Percentiles rank a stretch among this genome's conserved stretches.
These are phyloP conservation scores for Ceratobasidium sp. DNA, from an alignment of 1,284 basidiomycete species.

Conservation along the genomic window DNA sequence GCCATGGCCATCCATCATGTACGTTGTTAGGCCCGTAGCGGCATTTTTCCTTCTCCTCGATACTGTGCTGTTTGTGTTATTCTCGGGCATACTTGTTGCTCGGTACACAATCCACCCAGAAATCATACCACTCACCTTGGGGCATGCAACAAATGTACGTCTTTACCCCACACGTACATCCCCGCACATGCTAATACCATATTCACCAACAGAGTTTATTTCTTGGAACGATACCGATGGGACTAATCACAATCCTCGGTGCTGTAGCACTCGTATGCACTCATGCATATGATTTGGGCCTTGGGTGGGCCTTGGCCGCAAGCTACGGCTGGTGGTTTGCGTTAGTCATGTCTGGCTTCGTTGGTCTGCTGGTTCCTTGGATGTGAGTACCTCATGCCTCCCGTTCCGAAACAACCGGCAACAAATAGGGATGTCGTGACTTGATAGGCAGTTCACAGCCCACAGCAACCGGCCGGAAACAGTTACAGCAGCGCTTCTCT, in stretches of 20 bases:
- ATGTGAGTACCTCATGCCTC: background rate
- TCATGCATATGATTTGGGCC: conserved; percentile 27
- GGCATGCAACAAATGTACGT: conserved; percentile 40
- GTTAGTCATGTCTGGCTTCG: conserved; percentile 38
- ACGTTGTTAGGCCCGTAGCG: conserved; percentile 35
- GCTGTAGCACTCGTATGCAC: conserved; percentile 36
- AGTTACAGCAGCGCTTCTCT: conserved; percentile 36
- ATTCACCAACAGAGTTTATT: conserved; percentile 20
- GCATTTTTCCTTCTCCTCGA: conserved; percentile 37
- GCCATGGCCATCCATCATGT: conserved; percentile 40
- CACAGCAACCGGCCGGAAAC: conserved; percentile 43
- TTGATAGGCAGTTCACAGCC: conserved; percentile 35
- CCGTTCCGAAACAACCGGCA: background rate
- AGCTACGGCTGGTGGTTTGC: conserved; percentile 44
- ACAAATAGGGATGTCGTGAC: background rate
- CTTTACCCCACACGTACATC: background rate
- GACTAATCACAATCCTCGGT: conserved; percentile 39
- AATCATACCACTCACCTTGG: conserved; percentile 33
- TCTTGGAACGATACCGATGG: conserved; percentile 43
- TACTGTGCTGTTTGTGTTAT: conserved; percentile 19
- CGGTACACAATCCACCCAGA: conserved; percentile 42
- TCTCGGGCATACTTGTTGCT: conserved; percentile 22
- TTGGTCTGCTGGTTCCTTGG: conserved; percentile 41
- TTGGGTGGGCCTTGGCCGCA: conserved; percentile 27
- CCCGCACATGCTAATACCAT: background rate